A percentile compares a stretch with the other conserved stretches of the same genome.
These are phyloP conservation scores for Daldinia caldariorum DNA, from an alignment of 495 filamentous ascomycete species.

Conservation along the genomic window DNA sequence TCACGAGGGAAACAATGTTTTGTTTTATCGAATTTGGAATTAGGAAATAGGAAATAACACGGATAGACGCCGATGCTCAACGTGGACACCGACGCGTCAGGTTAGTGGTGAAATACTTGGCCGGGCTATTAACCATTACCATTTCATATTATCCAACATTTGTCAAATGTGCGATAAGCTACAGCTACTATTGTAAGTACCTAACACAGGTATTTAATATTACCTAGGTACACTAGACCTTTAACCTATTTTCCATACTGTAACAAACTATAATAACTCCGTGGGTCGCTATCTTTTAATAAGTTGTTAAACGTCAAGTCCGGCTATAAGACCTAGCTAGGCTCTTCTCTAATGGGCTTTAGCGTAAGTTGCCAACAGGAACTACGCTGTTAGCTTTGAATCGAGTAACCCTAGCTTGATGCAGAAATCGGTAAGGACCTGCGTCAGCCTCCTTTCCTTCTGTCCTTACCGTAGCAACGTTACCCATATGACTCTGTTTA, in stretches of 20 bases:
- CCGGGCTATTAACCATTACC: background rate
- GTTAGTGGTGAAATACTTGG: background rate
- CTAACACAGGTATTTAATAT: too few relatives aligned
- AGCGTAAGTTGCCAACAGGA: background rate
- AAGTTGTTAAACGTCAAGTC: background rate
- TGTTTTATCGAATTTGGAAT: background rate
- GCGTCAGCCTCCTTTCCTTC: background rate
- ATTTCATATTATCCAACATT: slow-evolving; percentile 9
- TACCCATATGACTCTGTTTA: too few relatives aligned
- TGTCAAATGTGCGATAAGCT: slow-evolving; percentile 1
- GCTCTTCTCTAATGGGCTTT: background rate
- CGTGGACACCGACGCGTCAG: background rate
- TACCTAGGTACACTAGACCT: too few relatives aligned
- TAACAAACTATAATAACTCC: slow-evolving; percentile 20
- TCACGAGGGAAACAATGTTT: background rate
- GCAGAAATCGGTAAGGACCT: slow-evolving; percentile 1
- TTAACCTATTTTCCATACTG: background rate
- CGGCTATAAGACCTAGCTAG: background rate
- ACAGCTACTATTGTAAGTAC: background rate
- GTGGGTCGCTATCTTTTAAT: slow-evolving; percentile 23
- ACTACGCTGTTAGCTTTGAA: background rate
- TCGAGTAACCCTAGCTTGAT: slow-evolving; percentile 5
- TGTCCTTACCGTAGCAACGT: too few relatives aligned
- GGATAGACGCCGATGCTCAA: background rate
- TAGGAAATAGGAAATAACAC: background rate